phyloP scores from a whole-genome alignment of 2,329 filamentous ascomycete genomes.

The Tolypocladium guangdongense region DNA sequence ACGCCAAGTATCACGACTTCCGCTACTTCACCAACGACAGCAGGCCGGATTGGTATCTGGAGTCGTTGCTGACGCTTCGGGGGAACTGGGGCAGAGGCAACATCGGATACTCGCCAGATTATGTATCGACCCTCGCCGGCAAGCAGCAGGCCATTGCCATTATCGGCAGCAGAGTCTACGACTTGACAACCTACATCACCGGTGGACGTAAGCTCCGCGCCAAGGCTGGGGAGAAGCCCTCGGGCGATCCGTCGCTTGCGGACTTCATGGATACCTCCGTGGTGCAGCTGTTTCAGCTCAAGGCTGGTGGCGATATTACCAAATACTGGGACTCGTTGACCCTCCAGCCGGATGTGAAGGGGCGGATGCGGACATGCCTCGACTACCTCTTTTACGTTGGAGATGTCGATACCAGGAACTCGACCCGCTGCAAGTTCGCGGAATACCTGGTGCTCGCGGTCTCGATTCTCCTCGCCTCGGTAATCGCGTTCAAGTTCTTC shows the following conservation, averaged over 20 bases:
- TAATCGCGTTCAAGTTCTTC: constrained; percentile 94
- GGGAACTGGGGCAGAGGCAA: constrained; percentile 75
- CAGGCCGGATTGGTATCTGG: constrained; percentile 83
- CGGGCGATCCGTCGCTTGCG: constrained; percentile 39
- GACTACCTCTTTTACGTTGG: constrained; percentile 94
- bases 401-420: constrained; percentile 83
- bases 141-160: constrained; percentile 63
- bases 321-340: constrained; percentile 68
- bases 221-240: constrained; percentile 37
- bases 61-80: constrained; percentile 73
- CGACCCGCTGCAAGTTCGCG: constrained; percentile 72
- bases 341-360: constrained; percentile 44
- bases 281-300: constrained; percentile 63
- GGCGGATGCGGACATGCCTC: constrained; percentile 69
- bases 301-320: constrained; percentile 68
- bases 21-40: constrained; percentile 71
- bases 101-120: constrained; percentile 71
- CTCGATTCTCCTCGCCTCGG: constrained; percentile 64
- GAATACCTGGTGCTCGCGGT: constrained; percentile 83
- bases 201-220: constrained; percentile 60
- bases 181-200: constrained; percentile 71
- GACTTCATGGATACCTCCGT: constrained; percentile 76
- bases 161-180: constrained; percentile 72
- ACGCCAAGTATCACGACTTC: constrained; percentile 87
- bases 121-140: constrained; percentile 58